Evolutionary conservation across 2,329 filamentous ascomycete genomes (phyloP).

Genomic region (Fonsecaea monophora): DNA sequence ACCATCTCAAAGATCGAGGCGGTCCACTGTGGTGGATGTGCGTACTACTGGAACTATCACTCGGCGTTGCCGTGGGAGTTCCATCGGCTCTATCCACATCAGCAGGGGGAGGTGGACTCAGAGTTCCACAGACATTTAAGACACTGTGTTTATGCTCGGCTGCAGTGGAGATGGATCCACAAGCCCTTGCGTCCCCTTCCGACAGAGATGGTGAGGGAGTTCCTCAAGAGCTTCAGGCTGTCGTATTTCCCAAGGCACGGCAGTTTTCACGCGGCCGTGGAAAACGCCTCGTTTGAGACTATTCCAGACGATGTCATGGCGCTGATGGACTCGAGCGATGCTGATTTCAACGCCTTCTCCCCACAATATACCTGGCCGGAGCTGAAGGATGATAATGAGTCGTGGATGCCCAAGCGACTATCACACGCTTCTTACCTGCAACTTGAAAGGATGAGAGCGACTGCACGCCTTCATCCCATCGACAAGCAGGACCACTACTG

Average conservation of each 20-base stretch:
- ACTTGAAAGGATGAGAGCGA: background rate
- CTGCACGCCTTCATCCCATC: background rate
- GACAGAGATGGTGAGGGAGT: background rate
- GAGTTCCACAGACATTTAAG: conserved; percentile 20
- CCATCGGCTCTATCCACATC: conserved; percentile 26
- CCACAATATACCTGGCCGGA: conserved; percentile 21
- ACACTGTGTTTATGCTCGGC: conserved; percentile 26
- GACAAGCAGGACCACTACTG: conserved; percentile 20
- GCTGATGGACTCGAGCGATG: conserved; percentile 4
- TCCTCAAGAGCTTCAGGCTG: background rate
- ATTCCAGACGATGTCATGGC: background rate
- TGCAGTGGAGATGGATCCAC: conserved; percentile 24
- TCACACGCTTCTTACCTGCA: conserved; percentile 1
- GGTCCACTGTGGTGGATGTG: conserved; percentile 27
- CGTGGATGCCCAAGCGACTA: background rate
- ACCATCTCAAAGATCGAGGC: conserved; percentile 4
- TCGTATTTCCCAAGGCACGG: conserved; percentile 5
- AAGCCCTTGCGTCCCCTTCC: conserved; percentile 1
- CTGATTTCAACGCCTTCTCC: conserved; percentile 11
- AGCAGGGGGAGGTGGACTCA: conserved; percentile 3
- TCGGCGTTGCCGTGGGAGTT: conserved; percentile 28
- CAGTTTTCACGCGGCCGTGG: background rate
- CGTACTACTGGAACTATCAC: conserved; percentile 32
- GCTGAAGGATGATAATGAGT: conserved; percentile 14
- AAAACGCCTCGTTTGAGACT: conserved; percentile 16